Evolutionary conservation across 2,329 filamentous ascomycete genomes (phyloP).

Genomic region (Acephala macrosclerotiorum): DNA sequence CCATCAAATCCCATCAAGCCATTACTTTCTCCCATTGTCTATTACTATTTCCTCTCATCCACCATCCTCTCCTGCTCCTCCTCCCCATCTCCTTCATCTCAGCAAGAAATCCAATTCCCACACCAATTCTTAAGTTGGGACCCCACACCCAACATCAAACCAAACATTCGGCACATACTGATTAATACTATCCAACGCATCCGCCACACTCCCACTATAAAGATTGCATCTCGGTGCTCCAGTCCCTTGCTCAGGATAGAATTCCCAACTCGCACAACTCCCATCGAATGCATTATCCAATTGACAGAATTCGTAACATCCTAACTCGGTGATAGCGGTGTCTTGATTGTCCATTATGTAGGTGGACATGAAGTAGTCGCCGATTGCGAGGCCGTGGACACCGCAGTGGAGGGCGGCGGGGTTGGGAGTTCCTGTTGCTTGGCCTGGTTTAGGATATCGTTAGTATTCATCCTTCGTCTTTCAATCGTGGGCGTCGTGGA

Average conservation of each 20-base stretch:
- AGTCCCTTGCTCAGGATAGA: slow-evolving; percentile 32
- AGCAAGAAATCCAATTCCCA: not conserved
- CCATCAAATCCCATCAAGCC: no score
- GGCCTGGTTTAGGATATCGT: no score
- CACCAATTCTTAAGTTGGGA: slow-evolving; percentile 15
- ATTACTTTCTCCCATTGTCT: not conserved
- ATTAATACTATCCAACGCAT: slow-evolving; percentile 34
- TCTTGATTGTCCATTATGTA: slow-evolving; percentile 46
- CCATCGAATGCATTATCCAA: slow-evolving; percentile 1
- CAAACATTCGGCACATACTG: slow-evolving; percentile 33
- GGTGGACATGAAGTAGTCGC: slow-evolving; percentile 49
- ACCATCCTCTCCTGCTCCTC: not conserved
- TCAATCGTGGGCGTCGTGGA: no score
- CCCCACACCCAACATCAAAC: slow-evolving; percentile 40
- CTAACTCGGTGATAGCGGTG: slow-evolving; percentile 48
- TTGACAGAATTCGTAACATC: slow-evolving; percentile 53
- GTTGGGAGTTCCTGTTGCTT: slow-evolving; percentile 44
- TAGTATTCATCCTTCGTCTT: no score
- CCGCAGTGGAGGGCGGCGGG: slow-evolving; percentile 47
- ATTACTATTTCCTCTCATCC: not conserved
- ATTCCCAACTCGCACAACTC: slow-evolving; percentile 35
- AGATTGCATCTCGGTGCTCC: slow-evolving; percentile 36
- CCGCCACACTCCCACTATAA: slow-evolving; percentile 37
- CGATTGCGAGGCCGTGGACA: slow-evolving; percentile 47
- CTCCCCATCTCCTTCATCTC: not conserved